Percentiles rank a stretch among this genome's conserved stretches.
Conservation (phyloP, 768 basidiomycete species). For the Leccinum subtestaceum region DNA sequence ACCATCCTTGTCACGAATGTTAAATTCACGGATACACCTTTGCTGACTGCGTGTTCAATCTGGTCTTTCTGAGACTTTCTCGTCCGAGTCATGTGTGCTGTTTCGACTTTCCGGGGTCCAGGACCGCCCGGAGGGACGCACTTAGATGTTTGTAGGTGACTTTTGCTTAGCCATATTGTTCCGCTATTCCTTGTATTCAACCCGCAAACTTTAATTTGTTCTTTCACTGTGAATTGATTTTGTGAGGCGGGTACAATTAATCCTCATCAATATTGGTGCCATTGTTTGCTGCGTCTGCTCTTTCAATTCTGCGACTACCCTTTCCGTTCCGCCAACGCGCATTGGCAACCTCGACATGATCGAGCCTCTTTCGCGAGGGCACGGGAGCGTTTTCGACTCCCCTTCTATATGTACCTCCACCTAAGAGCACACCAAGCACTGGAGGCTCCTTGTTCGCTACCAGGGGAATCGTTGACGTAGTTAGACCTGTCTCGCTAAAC, state of each 20-base stretch:
- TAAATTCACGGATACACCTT: no score
- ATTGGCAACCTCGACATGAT: slow-evolving; percentile 71
- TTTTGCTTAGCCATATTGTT: no score
- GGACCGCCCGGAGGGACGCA: no score
- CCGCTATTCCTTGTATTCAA: no score
- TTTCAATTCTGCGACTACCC: slow-evolving; percentile 46
- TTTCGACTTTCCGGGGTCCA: no score
- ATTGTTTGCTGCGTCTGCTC: slow-evolving; percentile 15
- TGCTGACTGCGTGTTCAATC: no score
- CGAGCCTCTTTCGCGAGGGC: slow-evolving; percentile 62
- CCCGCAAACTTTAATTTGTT: slow-evolving; percentile 6
- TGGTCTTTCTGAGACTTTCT: no score
- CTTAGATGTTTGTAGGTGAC: no score
- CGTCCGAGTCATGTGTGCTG: no score
- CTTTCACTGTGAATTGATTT: background rate
- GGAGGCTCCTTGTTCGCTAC: slow-evolving; percentile 18
- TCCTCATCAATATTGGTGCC: slow-evolving; percentile 3
- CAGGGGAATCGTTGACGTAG: slow-evolving; percentile 17
- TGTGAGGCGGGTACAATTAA: background rate
- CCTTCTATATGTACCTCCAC: slow-evolving; percentile 66
- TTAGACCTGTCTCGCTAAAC: slow-evolving; percentile 26
- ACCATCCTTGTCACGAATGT: no score
- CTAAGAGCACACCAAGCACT: slow-evolving; percentile 57
- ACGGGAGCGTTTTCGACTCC: slow-evolving; percentile 65
- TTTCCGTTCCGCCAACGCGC: slow-evolving; percentile 74